Conservation (phyloP, 2,329 filamentous ascomycete species). For the Chaetothyriales sp. region DNA sequence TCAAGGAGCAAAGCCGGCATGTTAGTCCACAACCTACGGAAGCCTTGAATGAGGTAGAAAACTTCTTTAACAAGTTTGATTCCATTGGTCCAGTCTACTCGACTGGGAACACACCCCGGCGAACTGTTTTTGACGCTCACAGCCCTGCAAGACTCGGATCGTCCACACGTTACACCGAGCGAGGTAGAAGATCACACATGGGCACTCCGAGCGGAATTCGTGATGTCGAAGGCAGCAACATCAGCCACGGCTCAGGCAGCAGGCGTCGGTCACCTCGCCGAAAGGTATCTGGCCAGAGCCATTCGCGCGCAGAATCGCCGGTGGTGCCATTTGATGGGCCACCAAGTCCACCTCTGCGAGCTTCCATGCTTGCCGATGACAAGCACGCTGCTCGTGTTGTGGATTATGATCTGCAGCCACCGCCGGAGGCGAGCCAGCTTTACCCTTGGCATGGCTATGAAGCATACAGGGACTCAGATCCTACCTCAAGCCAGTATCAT, state of each 20-base stretch:
- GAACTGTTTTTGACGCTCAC: background rate
- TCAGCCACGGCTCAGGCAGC: background rate
- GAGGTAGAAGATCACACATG: background rate
- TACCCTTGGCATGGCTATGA: background rate
- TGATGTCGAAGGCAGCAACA: background rate
- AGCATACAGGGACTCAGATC: background rate
- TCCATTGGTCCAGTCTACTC: background rate
- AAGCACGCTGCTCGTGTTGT: background rate
- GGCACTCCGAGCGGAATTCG: background rate
- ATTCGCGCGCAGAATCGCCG: background rate
- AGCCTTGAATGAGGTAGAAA: background rate
- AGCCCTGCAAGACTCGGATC: background rate
- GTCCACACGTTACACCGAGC: background rate
- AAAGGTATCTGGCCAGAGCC: background rate
- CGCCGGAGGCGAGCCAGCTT: background rate
- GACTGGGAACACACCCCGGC: background rate
- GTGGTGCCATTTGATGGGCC: background rate
- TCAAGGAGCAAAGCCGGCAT: background rate
- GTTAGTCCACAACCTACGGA: background rate
- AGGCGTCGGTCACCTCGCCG: background rate
- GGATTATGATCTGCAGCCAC: background rate
- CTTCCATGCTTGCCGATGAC: background rate
- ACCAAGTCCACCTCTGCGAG: background rate
- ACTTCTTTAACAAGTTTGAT: background rate
- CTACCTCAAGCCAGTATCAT: background rate